Conservation (phyloP, 1,139 yeast genomes). For the Arxiozyma telluris region DNA sequence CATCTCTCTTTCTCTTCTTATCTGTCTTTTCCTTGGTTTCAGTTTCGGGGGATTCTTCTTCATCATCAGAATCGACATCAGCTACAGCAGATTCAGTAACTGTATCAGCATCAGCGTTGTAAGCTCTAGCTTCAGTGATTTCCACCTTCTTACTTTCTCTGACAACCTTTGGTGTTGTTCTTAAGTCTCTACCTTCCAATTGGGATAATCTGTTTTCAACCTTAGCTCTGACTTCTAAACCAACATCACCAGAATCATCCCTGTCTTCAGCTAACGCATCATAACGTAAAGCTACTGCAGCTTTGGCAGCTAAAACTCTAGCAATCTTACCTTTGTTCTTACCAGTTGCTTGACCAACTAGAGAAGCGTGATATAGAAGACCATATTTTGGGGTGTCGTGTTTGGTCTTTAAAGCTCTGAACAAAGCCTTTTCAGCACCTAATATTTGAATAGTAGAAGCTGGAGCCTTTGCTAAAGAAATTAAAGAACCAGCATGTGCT, state of each 20-base stretch:
- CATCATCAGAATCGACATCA: constrained; percentile 45
- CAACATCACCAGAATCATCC: constrained; percentile 90
- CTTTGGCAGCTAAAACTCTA: constrained; percentile 96
- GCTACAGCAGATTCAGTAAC: constrained; percentile 38
- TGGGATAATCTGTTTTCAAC: constrained; percentile 92
- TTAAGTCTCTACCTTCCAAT: constrained; percentile 87
- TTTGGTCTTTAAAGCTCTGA: constrained; percentile 96
- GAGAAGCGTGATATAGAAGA: constrained; percentile 89
- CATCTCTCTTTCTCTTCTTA: constrained; percentile 37
- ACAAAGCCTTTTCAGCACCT: constrained; percentile 98
- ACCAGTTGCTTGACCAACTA: constrained; percentile 95
- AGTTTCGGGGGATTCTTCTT: constrained; percentile 32
- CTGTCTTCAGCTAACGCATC: constrained; percentile 97
- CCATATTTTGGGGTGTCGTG: constrained; percentile 99
- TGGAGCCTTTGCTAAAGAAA: constrained; percentile 93
- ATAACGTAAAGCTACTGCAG: constrained; percentile 91
- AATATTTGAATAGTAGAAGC: constrained; percentile 97
- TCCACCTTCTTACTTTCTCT: constrained; percentile 79
- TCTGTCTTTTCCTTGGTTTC: constrained; percentile 32
- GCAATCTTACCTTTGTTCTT: constrained; percentile 98
- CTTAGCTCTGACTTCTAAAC: constrained; percentile 83
- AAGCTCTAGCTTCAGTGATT: constrained; percentile 73
- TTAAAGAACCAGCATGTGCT: constrained; percentile 93
- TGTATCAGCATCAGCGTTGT: constrained; percentile 91
- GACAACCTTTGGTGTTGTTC: constrained; percentile 68